phyloP scores from a whole-genome alignment of 371 early-diverging fungal species.

The Mortierella sp. region DNA sequence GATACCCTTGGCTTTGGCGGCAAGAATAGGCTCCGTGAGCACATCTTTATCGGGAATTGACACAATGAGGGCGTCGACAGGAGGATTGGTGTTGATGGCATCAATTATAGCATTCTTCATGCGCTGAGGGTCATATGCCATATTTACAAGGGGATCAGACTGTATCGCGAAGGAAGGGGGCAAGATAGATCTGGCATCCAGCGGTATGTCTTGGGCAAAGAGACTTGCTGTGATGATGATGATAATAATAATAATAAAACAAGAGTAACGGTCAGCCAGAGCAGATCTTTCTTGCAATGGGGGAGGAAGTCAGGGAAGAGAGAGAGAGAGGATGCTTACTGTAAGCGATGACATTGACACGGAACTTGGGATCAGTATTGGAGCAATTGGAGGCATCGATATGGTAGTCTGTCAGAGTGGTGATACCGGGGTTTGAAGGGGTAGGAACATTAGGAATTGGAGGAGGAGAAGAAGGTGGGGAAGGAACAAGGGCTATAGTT shows the following conservation, averaged over 20 bases:
- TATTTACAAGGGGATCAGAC: conserved; percentile 10
- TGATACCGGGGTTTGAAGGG: conserved; percentile 8
- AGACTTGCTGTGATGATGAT: not conserved
- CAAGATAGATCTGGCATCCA: conserved; percentile 15
- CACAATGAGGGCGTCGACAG: conserved; percentile 36
- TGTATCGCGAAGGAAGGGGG: not conserved
- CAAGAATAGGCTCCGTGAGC: conserved; percentile 20
- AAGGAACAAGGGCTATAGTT: not conserved
- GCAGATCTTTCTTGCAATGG: too few species aligned
- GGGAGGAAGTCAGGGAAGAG: too few species aligned
- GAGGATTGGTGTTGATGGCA: conserved; percentile 2
- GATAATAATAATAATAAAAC: not conserved
- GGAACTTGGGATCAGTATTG: not conserved
- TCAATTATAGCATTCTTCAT: conserved; percentile 23
- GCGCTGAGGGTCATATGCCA: conserved; percentile 18
- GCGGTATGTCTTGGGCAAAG: not conserved
- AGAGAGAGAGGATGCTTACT: conserved; percentile 1
- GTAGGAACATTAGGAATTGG: conserved; percentile 2
- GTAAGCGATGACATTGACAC: conserved; percentile 33
- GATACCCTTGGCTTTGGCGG: conserved; percentile 25
- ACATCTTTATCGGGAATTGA: conserved; percentile 40
- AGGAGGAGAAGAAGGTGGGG: not conserved
- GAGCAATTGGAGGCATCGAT: conserved; percentile 24
- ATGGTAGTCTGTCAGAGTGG: conserved; percentile 16
- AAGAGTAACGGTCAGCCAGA: not conserved